Conservation (phyloP, 345 rosid species). For the Durio zibethinus region DNA sequence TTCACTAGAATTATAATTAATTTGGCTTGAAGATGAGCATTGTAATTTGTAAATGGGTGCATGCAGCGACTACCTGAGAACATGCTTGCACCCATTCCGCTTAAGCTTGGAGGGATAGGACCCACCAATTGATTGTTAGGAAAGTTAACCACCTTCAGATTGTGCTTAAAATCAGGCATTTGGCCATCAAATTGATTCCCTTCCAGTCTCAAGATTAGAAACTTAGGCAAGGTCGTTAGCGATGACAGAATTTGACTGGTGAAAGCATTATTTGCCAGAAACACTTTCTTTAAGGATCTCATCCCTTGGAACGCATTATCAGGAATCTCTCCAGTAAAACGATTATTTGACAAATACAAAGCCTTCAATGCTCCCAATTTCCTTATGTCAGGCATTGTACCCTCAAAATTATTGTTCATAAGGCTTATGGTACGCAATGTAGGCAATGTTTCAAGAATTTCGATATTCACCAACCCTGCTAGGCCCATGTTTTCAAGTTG, state of each 20-base stretch:
- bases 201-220: constrained; percentile 57
- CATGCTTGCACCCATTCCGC: constrained; percentile 33
- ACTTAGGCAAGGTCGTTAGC: constrained; percentile 45
- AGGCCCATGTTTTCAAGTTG: constrained; percentile 58
- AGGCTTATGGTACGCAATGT: constrained; percentile 57
- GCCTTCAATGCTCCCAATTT: constrained; percentile 45
- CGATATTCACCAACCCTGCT: constrained; percentile 41
- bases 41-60: no score
- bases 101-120: constrained; percentile 55
- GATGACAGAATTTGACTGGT: constrained; percentile 57
- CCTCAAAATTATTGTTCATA: constrained; percentile 60
- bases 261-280: constrained; percentile 55
- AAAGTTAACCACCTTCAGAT: constrained; percentile 39
- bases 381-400: constrained; percentile 51
- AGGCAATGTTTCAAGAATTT: constrained; percentile 35
- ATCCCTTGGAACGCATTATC: constrained; percentile 55
- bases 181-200: constrained; percentile 56
- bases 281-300: constrained; percentile 52
- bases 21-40: no score
- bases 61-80: constrained; percentile 47
- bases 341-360: constrained; percentile 60
- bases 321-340: constrained; percentile 50
- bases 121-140: constrained; percentile 71
- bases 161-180: constrained; percentile 49
- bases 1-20: no score